Evolutionary conservation across 1,284 basidiomycete genomes (phyloP).

Genomic region (Tilletia walkeri): DNA sequence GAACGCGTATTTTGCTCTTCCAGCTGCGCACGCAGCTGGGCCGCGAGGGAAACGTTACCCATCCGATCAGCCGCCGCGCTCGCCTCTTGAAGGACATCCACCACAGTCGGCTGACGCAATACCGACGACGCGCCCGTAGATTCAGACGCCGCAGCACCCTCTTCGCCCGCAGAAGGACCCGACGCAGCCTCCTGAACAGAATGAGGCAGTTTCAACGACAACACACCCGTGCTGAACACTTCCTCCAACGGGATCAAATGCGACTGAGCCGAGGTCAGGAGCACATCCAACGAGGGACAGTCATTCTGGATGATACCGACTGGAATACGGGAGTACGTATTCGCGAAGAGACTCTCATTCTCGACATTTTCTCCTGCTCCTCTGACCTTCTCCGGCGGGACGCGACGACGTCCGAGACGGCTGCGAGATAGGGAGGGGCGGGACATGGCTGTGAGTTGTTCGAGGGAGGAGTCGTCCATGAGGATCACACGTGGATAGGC

Average conservation of each 20-base stretch:
- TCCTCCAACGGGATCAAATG: background rate
- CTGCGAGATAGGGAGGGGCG: background rate
- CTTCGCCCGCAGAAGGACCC: too few species aligned
- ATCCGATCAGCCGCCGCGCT: background rate
- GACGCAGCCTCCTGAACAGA: too few species aligned
- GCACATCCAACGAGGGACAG: background rate
- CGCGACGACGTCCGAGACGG: background rate
- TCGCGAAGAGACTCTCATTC: background rate
- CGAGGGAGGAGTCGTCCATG: background rate
- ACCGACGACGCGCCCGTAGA: too few species aligned
- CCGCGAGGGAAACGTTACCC: background rate
- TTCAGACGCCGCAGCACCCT: too few species aligned
- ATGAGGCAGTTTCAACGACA: too few species aligned
- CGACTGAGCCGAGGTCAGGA: background rate
- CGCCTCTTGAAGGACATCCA: background rate
- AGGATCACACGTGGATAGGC: conserved; percentile 27
- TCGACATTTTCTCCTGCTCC: background rate
- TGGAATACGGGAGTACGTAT: background rate
- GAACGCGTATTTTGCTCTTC: background rate
- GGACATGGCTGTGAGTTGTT: background rate
- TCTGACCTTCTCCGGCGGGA: too few species aligned
- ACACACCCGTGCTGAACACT: background rate
- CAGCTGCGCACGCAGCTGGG: background rate
- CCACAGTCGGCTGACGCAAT: background rate
- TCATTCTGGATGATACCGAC: background rate